These are phyloP conservation scores for Chrysopogon serrulatus DNA, from an alignment of 176 grass and related monocot genomes.

Conservation along the genomic window DNA sequence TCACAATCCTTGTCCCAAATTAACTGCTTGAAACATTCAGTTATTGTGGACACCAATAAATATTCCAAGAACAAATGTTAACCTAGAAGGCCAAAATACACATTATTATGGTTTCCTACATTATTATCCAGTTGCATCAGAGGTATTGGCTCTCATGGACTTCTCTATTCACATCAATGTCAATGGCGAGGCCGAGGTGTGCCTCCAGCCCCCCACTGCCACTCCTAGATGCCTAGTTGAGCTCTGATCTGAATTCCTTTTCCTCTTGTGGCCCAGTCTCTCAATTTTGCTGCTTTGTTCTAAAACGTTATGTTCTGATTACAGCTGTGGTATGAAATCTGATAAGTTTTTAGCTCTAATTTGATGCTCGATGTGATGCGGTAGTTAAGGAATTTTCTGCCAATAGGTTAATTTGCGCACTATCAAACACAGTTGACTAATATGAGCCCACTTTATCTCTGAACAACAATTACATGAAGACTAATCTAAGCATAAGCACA, in stretches of 20 bases:
- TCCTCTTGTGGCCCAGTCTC: not conserved
- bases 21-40: not conserved
- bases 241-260: not conserved
- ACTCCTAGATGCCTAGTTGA: not conserved
- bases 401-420: not conserved
- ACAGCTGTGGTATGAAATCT: not conserved
- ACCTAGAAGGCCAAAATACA: not conserved
- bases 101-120: not conserved
- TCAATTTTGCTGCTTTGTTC: not conserved
- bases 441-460: not conserved
- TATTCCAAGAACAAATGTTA: not conserved
- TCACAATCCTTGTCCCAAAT: not conserved
- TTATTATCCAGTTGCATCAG: not conserved
- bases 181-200: not conserved
- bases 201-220: not conserved
- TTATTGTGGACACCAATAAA: not conserved
- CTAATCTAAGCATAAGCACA: not conserved
- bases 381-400: not conserved
- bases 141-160: not conserved
- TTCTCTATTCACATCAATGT: not conserved
- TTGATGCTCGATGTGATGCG: not conserved
- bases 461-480: not conserved
- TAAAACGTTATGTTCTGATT: not conserved
- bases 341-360: not conserved
- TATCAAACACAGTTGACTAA: not conserved